Conservation (phyloP, 371 early-diverging fungal genomes). For the Capillidium rhysosporum region DNA sequence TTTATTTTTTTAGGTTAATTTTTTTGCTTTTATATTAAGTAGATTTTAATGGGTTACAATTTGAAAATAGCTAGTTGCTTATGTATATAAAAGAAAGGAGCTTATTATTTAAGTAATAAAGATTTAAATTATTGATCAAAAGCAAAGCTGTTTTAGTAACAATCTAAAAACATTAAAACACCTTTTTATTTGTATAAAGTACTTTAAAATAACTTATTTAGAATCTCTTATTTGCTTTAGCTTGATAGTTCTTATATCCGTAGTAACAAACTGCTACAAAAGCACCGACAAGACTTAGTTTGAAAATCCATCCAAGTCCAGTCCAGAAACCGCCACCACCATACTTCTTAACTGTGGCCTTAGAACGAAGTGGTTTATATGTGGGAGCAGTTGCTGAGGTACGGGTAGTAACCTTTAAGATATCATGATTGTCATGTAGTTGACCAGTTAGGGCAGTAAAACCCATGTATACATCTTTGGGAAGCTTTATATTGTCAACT, state of each 20-base stretch:
- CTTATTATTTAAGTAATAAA: no score
- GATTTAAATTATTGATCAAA: no score
- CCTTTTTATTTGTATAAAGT: no score
- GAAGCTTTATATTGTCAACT: constrained; percentile 44
- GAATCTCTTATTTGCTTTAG: constrained; percentile 43
- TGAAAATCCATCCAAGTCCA: constrained; percentile 26
- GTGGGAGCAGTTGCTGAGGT: not conserved
- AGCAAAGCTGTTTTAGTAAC: no score
- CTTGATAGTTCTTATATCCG: constrained; percentile 33
- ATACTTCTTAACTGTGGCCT: not conserved
- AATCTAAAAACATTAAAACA: no score
- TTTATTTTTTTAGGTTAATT: no score
- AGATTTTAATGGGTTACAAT: no score
- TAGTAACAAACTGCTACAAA: constrained; percentile 28
- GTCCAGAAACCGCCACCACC: constrained; percentile 9
- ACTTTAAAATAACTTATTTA: constrained; percentile 10
- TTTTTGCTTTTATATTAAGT: no score
- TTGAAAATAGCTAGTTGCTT: no score
- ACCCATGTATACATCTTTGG: constrained; percentile 56
- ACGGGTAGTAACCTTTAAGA: constrained; percentile 31
- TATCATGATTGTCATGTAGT: constrained; percentile 65
- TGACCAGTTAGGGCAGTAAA: constrained; percentile 86
- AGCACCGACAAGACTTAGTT: constrained; percentile 27
- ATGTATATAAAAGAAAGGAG: no score
- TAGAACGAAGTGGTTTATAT: not conserved